Evolutionary conservation across 2,329 filamentous ascomycete species (phyloP).

Genomic region (Hawksworthiomyces lignivorus): DNA sequence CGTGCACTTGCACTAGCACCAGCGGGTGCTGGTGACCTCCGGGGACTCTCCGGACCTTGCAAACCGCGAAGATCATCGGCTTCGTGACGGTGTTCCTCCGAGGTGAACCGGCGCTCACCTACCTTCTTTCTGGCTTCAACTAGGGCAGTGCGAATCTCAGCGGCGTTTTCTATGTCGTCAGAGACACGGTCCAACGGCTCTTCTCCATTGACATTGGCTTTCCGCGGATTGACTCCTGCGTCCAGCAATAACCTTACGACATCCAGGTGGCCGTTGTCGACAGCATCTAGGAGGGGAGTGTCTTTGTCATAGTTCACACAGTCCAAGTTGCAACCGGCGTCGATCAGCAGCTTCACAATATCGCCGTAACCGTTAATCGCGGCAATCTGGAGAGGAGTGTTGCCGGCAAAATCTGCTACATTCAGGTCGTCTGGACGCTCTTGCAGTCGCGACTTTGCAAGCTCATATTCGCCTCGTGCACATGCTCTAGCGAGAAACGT

Average conservation of each 20-base stretch:
- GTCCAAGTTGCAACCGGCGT: slow-evolving; percentile 77
- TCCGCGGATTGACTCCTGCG: slow-evolving; percentile 84
- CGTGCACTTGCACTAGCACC: slow-evolving; percentile 32
- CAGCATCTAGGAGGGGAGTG: slow-evolving; percentile 89
- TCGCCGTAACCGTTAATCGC: slow-evolving; percentile 78
- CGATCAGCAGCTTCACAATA: slow-evolving; percentile 80
- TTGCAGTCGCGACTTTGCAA: slow-evolving; percentile 63
- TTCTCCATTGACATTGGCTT: slow-evolving; percentile 85
- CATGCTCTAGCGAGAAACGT: slow-evolving; percentile 87
- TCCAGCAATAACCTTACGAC: slow-evolving; percentile 79
- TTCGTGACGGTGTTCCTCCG: slow-evolving; percentile 49
- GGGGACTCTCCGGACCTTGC: slow-evolving; percentile 50
- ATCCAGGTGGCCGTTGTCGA: slow-evolving; percentile 87
- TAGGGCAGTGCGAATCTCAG: slow-evolving; percentile 66
- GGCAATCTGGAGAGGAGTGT: slow-evolving; percentile 90
- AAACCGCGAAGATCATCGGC: slow-evolving; percentile 42
- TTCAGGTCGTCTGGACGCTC: slow-evolving; percentile 85
- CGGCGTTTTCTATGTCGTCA: slow-evolving; percentile 66
- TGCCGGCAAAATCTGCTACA: slow-evolving; percentile 87
- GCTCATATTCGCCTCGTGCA: slow-evolving; percentile 73
- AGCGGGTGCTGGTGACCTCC: slow-evolving; percentile 44
- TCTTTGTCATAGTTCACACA: slow-evolving; percentile 76
- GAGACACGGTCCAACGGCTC: slow-evolving; percentile 81
- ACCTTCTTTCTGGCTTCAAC: slow-evolving; percentile 51
- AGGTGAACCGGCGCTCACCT: slow-evolving; percentile 46